Conservation (phyloP, 331 rosid species). For the Quercus tomentella region DNA sequence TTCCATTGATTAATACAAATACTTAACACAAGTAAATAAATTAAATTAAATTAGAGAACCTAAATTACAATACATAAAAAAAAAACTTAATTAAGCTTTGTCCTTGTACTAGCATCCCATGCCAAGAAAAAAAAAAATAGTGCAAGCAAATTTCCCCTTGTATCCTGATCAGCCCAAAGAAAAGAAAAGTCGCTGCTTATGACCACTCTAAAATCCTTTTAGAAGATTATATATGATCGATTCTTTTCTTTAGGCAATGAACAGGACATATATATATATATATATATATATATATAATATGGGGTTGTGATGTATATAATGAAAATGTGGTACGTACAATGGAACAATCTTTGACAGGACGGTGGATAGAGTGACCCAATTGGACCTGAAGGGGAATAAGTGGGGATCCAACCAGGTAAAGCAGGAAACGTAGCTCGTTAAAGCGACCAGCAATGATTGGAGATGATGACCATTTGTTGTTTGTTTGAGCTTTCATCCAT, state of each 20-base stretch:
- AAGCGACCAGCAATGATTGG: conserved; percentile 62
- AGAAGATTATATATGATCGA: neutral
- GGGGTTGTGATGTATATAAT: neutral
- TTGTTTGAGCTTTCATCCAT: conserved; percentile 89
- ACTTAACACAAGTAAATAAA: no score
- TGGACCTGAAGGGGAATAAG: conserved; percentile 96
- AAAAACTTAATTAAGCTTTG: no score
- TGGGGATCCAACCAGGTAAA: conserved; percentile 91
- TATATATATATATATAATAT: neutral
- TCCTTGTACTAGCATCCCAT: no score
- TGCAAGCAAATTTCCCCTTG: neutral
- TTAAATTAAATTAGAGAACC: no score
- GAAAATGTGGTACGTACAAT: conserved; percentile 45
- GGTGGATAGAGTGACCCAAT: conserved; percentile 66
- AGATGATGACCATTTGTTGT: conserved; percentile 54
- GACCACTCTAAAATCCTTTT: neutral
- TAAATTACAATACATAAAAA: no score
- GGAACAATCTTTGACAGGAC: conserved; percentile 77
- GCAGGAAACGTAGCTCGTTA: conserved; percentile 80
- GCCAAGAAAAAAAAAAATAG: neutral
- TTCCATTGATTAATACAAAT: no score
- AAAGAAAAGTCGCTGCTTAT: neutral
- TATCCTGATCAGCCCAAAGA: neutral
- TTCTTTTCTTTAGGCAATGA: neutral
- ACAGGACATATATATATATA: no score